A percentile compares a stretch with the other conserved stretches of the same genome.
Conservation (phyloP, 176 grass and related monocot species). For the Rhipidocladum racemiflorum region DNA sequence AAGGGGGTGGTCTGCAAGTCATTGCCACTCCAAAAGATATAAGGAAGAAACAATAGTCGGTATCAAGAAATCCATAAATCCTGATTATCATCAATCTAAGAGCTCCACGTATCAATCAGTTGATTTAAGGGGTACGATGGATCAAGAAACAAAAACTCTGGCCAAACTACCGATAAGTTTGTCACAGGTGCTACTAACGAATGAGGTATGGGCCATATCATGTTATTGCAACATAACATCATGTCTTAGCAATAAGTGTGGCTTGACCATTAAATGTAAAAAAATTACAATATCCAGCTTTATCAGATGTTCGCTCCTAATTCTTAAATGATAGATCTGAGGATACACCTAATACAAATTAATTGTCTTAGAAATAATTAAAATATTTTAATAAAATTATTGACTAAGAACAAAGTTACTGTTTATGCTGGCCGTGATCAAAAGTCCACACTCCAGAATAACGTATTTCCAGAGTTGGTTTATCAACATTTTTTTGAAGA, state of each 20-base stretch:
- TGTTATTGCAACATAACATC: not conserved
- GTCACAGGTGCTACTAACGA: not conserved
- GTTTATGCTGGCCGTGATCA: not conserved
- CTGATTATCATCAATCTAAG: not conserved
- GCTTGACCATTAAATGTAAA: not conserved
- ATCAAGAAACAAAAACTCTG: not conserved
- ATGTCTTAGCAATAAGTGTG: not conserved
- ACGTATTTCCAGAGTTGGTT: slow-evolving; percentile 7
- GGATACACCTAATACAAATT: not conserved
- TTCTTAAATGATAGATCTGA: not conserved
- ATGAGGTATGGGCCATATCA: not conserved
- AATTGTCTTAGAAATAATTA: not conserved
- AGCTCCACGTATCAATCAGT: not conserved
- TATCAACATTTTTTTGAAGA: not conserved
- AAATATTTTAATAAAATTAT: not conserved
- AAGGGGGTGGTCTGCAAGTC: not conserved
- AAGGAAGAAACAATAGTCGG: not conserved
- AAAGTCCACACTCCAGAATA: not conserved
- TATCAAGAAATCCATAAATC: not conserved
- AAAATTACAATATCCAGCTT: not conserved
- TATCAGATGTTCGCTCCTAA: not conserved
- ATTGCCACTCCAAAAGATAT: not conserved
- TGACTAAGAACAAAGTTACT: not conserved
- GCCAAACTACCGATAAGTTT: not conserved
- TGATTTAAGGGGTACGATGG: not conserved